Base-by-base conservation (phyloP, 441 rosid species). In the Pelargonium myrrhifolium region DNA sequence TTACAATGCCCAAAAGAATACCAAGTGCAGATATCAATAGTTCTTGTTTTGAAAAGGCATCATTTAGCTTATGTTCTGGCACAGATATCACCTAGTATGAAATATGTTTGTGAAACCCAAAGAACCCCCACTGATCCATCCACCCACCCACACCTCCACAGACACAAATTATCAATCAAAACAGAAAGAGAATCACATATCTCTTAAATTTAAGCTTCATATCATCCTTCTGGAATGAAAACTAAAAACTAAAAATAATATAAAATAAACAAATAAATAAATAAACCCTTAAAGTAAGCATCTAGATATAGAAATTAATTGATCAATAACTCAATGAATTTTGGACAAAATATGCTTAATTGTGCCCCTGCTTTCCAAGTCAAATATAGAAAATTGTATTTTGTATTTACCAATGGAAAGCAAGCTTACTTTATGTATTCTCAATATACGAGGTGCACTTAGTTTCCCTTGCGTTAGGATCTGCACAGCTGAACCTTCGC, bases 381-480 rank as follows among this genome's bases (percentile, higher is more conserved):
- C 42, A 45, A 35, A 7, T 2, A 24, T 56, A 47, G 42, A 17
- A 65, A 61, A 18, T 51, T 17, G 12, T 15, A 15, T 15, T 9
- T 18, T 53, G 59, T 14, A 8, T 53, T 53, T 21, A 53, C 20
- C 22, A 53, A 17, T 11, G 20, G 12, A 45, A 61, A 26, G 17
- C 65, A 66, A 66, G 63, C 79, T 80, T 75, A 95, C 99, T 84
- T 95, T 95, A 74, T 90, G 97, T 77, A 95, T 87, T 83, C 96
- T 87, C 86, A 95, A 79, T 81, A 95, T 95, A 63, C 98, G 87
- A 42, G 98, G 98, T 43, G 99, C 99, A 82, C 99, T 95, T 62
- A 95, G 81, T 79, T 95, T 95, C 80, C 98, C 98, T 76, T 90
- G 96, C 22, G 98, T 89, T 72, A 89, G 87, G 68, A 90, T 88